Base-by-base conservation (phyloP, 2,329 filamentous ascomycete species). In the Beauveria scarabaeidicola region DNA sequence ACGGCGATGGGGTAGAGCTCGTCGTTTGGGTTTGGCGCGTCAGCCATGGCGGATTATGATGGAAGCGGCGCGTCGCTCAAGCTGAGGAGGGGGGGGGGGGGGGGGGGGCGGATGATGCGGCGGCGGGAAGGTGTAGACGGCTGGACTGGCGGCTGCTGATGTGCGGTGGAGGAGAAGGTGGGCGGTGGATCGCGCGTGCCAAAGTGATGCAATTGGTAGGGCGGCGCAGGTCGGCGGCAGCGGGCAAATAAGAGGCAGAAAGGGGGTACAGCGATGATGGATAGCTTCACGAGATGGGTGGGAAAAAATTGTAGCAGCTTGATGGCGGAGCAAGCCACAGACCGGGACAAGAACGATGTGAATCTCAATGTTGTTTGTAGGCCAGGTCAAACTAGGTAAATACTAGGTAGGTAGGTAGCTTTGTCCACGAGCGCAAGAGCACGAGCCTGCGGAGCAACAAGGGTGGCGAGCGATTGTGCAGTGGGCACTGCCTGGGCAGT, bases 1-100 rank as follows among this genome's bases (percentile, higher is more conserved):
- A 99, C 94, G 73, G 95, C 94, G 81, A 99, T 99, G 75, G 94
- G 94, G 78, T 97, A 99, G 72, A 99, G 91, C 87, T 97, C 95
- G 79, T 99, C 94, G 76, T 88, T 95, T 81, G 93, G 86, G 78
- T 88, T 90, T 75, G 87, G 83, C 78, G 88, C 88, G 79, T 97
- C 84, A 78, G 84, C 91, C 93, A 97, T 97, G 75, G 76, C 82
- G 83, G 77, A 74, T 70, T 69, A 50, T 17, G 51, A 58, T 54
- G 60, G 52, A 51, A 36, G 53, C 52, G 53, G 59, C 53, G 59
- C 53, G 59, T 53, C 47, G 47, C 59, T 52, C 58, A 44, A 51
- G 58, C 58, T 57, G 36, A 41, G 17, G 43, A 19, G 21, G 11
- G 43, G 27, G 25, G 40, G 41, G 32, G 40, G 41, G 32, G 17